Percentiles rank a stretch among this genome's conserved stretches.
These are phyloP conservation scores for Botrytis fragariae DNA, from an alignment of 2,329 filamentous ascomycete species.

Conservation along the genomic window DNA sequence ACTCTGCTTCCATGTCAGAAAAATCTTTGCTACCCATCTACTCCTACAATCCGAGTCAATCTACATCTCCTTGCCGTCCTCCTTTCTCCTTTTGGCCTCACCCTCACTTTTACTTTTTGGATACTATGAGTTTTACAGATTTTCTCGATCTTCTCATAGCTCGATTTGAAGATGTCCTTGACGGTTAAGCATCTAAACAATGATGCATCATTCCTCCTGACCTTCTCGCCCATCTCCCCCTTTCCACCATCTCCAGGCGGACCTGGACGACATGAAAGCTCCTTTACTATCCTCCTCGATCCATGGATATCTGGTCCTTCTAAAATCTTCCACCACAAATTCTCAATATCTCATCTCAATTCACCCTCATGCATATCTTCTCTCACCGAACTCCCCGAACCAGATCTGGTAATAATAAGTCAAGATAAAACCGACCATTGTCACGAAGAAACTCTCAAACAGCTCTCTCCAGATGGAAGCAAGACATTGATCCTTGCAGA, in stretches of 20 bases:
- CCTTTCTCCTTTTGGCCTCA: slow-evolving; percentile 1
- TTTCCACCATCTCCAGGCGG: slow-evolving; percentile 37
- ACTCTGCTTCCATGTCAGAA: slow-evolving; percentile 14
- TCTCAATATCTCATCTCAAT: slow-evolving; percentile 58
- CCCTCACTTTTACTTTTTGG: background rate
- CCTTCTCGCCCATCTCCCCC: slow-evolving; percentile 48
- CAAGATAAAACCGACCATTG: slow-evolving; percentile 68
- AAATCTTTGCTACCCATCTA: slow-evolving; percentile 12
- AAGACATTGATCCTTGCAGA: slow-evolving; percentile 65
- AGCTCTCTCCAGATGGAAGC: slow-evolving; percentile 53
- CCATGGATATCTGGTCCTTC: slow-evolving; percentile 66
- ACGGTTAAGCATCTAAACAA: slow-evolving; percentile 62
- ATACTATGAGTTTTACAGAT: slow-evolving; percentile 23
- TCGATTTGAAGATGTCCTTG: slow-evolving; percentile 53
- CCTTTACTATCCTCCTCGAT: slow-evolving; percentile 68
- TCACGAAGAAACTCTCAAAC: slow-evolving; percentile 64
- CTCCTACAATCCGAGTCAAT: background rate
- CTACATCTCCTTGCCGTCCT: background rate
- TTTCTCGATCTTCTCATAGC: slow-evolving; percentile 24
- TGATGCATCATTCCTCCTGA: slow-evolving; percentile 63
- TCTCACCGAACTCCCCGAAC: slow-evolving; percentile 51
- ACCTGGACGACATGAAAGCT: slow-evolving; percentile 42
- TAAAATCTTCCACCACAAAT: slow-evolving; percentile 57
- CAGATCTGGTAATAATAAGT: slow-evolving; percentile 57
- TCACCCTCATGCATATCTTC: slow-evolving; percentile 56